A percentile compares a stretch with the other conserved stretches of the same genome.
Evolutionary conservation across 2,329 filamentous ascomycete genomes (phyloP).

Genomic region (Daldinia sp.): DNA sequence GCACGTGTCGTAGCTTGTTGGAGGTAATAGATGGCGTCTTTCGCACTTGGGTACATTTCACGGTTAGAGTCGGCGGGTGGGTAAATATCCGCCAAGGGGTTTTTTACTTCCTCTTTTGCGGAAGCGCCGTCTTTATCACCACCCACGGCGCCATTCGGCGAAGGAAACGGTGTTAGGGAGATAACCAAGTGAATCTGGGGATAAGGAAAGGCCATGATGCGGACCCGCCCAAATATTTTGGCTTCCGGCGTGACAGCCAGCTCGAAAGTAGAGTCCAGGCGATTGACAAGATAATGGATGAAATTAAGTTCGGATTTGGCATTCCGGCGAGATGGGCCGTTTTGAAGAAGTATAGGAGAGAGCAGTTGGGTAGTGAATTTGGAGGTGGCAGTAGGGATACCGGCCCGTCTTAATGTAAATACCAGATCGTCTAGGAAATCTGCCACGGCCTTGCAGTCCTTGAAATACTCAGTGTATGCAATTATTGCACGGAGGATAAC

Average conservation of each 20-base stretch:
- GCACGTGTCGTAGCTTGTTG: slow-evolving; percentile 52
- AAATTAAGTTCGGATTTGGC: slow-evolving; percentile 55
- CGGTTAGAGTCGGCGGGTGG: slow-evolving; percentile 54
- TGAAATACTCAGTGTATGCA: slow-evolving; percentile 56
- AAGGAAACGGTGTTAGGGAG: slow-evolving; percentile 46
- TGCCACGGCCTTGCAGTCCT: slow-evolving; percentile 51
- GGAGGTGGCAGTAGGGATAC: slow-evolving; percentile 54
- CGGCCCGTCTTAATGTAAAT: slow-evolving; percentile 55
- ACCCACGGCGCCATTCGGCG: neutral
- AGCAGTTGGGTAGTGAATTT: slow-evolving; percentile 52
- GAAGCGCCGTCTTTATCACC: neutral
- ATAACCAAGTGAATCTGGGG: slow-evolving; percentile 37
- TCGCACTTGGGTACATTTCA: slow-evolving; percentile 55
- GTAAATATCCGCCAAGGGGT: slow-evolving; percentile 51
- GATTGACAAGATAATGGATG: slow-evolving; percentile 53
- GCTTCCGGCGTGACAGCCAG: slow-evolving; percentile 56
- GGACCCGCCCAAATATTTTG: slow-evolving; percentile 36
- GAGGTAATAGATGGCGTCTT: slow-evolving; percentile 57
- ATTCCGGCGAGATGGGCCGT: slow-evolving; percentile 46
- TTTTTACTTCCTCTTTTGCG: slow-evolving; percentile 32
- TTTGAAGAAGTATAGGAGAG: slow-evolving; percentile 32
- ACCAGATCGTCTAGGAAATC: slow-evolving; percentile 55
- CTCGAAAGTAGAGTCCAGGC: slow-evolving; percentile 54
- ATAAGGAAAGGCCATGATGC: slow-evolving; percentile 26
- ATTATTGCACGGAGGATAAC: slow-evolving; percentile 62